A percentile compares a stretch with the other conserved stretches of the same genome.
These are phyloP conservation scores for Trifolium dubium DNA, from an alignment of 306 rosid genomes.

Conservation along the genomic window DNA sequence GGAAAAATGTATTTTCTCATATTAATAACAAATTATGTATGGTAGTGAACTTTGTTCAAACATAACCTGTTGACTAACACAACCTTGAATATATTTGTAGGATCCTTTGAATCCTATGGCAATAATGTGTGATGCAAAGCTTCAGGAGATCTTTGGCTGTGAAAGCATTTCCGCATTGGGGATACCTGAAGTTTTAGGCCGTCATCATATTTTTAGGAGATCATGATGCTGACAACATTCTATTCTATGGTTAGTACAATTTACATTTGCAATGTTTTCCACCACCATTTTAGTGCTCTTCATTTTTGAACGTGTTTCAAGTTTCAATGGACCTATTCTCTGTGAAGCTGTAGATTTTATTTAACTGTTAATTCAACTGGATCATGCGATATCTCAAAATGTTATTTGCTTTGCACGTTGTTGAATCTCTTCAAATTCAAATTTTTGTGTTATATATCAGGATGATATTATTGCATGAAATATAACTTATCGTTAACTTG, in stretches of 20 bases:
- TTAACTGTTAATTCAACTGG: constrained; percentile 1
- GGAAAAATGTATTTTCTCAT: neutral
- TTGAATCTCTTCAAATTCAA: neutral
- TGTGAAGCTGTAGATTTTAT: constrained; percentile 21
- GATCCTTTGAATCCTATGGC: constrained; percentile 82
- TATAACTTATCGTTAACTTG: neutral
- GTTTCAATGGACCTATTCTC: neutral
- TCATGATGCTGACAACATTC: constrained; percentile 57
- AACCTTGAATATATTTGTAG: constrained; percentile 47
- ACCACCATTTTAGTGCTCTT: neutral
- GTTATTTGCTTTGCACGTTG: constrained; percentile 5
- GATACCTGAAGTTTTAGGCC: constrained; percentile 73
- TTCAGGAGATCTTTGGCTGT: constrained; percentile 80
- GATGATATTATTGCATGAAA: neutral
- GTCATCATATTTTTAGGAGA: constrained; percentile 75
- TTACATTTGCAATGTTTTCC: constrained; percentile 17
- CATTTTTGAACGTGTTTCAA: constrained; percentile 1
- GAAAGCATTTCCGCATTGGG: constrained; percentile 78
- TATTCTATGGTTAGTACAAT: constrained; percentile 54
- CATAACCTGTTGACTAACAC: constrained; percentile 32
- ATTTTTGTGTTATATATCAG: constrained; percentile 5
- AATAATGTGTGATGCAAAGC: constrained; percentile 72
- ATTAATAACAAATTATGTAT: constrained; percentile 13
- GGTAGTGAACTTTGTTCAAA: constrained; percentile 16
- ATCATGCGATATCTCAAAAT: constrained; percentile 16